Percentiles rank a stretch among this genome's conserved stretches.
phyloP scores from a whole-genome alignment of 2,329 filamentous ascomycete genomes.

The Neocucurbitaria cava region DNA sequence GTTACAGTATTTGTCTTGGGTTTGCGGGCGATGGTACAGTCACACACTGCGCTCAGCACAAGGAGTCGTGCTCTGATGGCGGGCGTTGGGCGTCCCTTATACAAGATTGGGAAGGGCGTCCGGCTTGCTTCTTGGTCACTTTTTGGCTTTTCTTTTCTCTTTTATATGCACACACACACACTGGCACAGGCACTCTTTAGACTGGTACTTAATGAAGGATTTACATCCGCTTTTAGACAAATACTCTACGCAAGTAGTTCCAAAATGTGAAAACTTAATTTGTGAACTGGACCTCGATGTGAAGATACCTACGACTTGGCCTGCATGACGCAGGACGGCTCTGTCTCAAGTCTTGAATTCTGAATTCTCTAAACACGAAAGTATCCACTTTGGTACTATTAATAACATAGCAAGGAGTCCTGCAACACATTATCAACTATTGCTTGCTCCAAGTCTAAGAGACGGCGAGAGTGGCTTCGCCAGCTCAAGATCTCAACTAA shows the following conservation, averaged over 20 bases:
- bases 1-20: constrained; percentile 33
- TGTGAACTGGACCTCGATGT: neutral
- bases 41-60: constrained; percentile 12
- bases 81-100: constrained; percentile 43
- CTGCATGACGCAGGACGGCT: too few relatives aligned
- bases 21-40: constrained; percentile 17
- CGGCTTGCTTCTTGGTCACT: constrained; percentile 25
- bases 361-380: too few relatives aligned
- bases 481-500: too few relatives aligned
- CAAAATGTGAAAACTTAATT: constrained; percentile 33
- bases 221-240: constrained; percentile 46
- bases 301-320: neutral
- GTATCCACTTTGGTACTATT: too few relatives aligned
- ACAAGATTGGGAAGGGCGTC: constrained; percentile 44
- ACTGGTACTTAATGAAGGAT: constrained; percentile 53
- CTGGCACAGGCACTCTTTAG: constrained; percentile 42
- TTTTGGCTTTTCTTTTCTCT: constrained; percentile 23
- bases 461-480: too few relatives aligned
- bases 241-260: constrained; percentile 36
- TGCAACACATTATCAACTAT: too few relatives aligned
- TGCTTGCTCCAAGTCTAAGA: too few relatives aligned
- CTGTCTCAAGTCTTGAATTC: too few relatives aligned
- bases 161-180: constrained; percentile 31
- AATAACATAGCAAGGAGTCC: too few relatives aligned
- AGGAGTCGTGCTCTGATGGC: constrained; percentile 25